Base-by-base conservation (phyloP, 805 yeast species). In the Lipomyces sp. region DNA sequence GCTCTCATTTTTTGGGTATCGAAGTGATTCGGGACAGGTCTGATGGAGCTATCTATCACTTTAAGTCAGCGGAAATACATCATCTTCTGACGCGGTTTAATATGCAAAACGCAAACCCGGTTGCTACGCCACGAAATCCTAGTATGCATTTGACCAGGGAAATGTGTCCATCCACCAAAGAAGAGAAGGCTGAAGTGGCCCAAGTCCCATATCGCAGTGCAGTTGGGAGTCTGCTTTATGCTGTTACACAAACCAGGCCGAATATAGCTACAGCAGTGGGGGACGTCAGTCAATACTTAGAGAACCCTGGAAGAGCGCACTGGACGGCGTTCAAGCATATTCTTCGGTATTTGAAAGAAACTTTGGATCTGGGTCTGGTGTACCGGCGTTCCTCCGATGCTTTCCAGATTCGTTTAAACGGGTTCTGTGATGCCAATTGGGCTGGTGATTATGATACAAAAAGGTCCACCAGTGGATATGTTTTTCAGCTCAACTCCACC, bases 1-100 rank as follows among this genome's bases (percentile, higher is more conserved):
- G 24, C 57, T 56, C 48, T 34, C 56, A 39, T 57, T 66, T 56
- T 34, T 51, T 66, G 30, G 71, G 69, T 29, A 50, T 50, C 32
- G n/a, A 50, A 29, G 53, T 50, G 29, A 50, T 18, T 11, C 32
- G 32, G 15, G 53, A 50, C 53, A 50, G 24, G 32, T 18, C 53
- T 15, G 29, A 29, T 7, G 32, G n/a, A n/a, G n/a, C n/a, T n/a
- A n/a, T 50, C 53, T 18, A 50, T 50, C 24, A 24, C 8, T 6
- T 24, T 13, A 18, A 50, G 24, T 29, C 53, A 50, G 32, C 32
- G 24, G 29, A 50, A 15, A 50, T 50, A 50, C 32, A 50, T 50
- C 32, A 50, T 13, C 3, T 50, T 50, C 53, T 50, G 29, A 50
- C 15, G 32, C 6, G 32, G 32, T 50, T 50, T 50, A 29, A 29